A percentile compares a stretch with the other conserved stretches of the same genome.
Conservation (phyloP, 139 green algal species). For the Microglena sp. region DNA sequence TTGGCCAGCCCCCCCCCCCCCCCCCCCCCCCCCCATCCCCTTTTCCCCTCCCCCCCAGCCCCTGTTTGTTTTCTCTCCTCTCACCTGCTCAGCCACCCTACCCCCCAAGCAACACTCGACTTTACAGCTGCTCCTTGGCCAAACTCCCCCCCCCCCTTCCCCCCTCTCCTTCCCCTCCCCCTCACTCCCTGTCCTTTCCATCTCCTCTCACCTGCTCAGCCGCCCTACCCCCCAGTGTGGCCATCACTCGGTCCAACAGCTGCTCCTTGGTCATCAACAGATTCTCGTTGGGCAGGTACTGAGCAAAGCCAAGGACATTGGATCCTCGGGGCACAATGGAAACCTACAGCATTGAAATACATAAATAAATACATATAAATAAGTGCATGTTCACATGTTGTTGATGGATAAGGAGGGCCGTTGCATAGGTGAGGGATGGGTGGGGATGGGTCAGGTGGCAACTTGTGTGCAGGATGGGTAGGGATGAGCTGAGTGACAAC, state of each 20-base stretch:
- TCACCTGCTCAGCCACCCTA: constrained; percentile 85
- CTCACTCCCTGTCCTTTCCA: too few relatives aligned
- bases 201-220: constrained; percentile 88
- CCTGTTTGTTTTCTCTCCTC: too few relatives aligned
- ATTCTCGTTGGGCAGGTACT: constrained; percentile 99
- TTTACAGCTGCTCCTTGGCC: constrained; percentile 87
- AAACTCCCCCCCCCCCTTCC: too few relatives aligned
- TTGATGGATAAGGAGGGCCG: too few relatives aligned
- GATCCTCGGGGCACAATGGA: constrained; percentile 94
- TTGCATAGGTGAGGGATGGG: not conserved
- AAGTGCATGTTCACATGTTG: not conserved
- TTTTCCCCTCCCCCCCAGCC: too few relatives aligned
- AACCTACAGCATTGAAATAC: constrained; percentile 31
- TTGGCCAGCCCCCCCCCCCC: constrained; percentile 56
- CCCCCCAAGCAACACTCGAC: constrained; percentile 91
- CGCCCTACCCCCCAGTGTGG: constrained; percentile 88
- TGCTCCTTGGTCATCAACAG: constrained; percentile 92
- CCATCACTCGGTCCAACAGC: constrained; percentile 84
- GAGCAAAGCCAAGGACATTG: constrained; percentile 93
- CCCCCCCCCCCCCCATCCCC: too few relatives aligned
- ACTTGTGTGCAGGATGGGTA: too few relatives aligned
- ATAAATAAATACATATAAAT: too few relatives aligned
- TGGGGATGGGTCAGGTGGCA: not conserved
- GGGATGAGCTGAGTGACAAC: too few relatives aligned
- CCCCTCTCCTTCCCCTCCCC: too few relatives aligned